phyloP scores from a whole-genome alignment of 257 asterid genomes.

The Nicotiana noctiflora region DNA sequence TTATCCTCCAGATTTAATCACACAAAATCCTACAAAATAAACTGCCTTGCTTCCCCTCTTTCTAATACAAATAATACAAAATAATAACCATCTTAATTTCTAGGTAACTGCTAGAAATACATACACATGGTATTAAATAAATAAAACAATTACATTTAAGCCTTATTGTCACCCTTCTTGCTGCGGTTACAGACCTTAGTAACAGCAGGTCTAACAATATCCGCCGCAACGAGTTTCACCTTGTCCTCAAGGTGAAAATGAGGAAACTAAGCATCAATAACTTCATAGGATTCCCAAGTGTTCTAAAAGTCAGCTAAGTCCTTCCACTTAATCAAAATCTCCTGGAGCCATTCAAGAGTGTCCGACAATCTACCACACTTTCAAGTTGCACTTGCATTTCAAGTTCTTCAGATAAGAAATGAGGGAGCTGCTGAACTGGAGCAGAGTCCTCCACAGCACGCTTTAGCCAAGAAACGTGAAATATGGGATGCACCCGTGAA shows the following conservation, averaged over 20 bases:
- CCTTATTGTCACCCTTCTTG: too few relatives aligned
- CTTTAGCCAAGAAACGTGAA: background rate
- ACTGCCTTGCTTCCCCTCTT: too few relatives aligned
- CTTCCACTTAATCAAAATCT: background rate
- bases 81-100: too few relatives aligned
- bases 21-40: too few relatives aligned
- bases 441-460: background rate
- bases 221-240: background rate
- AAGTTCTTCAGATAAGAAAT: background rate
- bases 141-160: too few relatives aligned
- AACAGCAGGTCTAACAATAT: background rate
- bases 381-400: background rate
- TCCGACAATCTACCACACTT: background rate
- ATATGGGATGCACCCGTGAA: background rate
- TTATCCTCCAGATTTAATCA: too few relatives aligned
- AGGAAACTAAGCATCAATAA: background rate
- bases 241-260: slow-evolving; percentile 3
- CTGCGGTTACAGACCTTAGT: too few relatives aligned
- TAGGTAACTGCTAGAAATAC: too few relatives aligned
- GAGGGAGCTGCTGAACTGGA: background rate
- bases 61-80: too few relatives aligned
- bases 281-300: background rate
- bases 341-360: background rate
- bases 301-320: background rate
- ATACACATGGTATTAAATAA: too few relatives aligned